A percentile compares a stretch with the other conserved stretches of the same genome.
phyloP scores from a whole-genome alignment of 352 stramenopile species.

The Phytopythium ostracodes region DNA sequence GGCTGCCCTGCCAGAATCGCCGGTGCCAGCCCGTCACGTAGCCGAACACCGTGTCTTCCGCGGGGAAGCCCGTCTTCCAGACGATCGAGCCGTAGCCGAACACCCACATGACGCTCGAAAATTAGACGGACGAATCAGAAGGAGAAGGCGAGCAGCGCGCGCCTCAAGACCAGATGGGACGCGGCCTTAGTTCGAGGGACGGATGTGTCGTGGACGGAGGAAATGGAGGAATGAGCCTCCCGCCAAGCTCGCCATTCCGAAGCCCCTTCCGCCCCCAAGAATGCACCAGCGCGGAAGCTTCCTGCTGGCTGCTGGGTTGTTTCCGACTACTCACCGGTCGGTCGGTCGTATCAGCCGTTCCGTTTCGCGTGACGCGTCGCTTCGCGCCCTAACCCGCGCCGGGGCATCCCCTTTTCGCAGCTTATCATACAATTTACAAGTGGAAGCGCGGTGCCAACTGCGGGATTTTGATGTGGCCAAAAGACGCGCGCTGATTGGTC shows the following conservation, averaged over 20 bases:
- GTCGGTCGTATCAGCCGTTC: too few relatives aligned
- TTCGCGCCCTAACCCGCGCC: neutral
- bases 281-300: too few relatives aligned
- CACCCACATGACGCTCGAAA: slow-evolving; percentile 62
- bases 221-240: slow-evolving; percentile 35
- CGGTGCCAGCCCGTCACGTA: slow-evolving; percentile 85
- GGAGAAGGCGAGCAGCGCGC: too few relatives aligned
- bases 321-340: neutral
- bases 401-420: neutral
- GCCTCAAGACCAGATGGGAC: neutral
- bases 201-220: slow-evolving; percentile 11
- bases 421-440: neutral
- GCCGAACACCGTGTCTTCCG: slow-evolving; percentile 59
- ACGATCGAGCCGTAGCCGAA: slow-evolving; percentile 83
- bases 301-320: neutral
- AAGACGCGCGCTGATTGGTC: neutral
- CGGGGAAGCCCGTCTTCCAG: slow-evolving; percentile 73
- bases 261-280: too few relatives aligned
- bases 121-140: neutral
- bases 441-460: neutral
- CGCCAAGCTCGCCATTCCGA: too few relatives aligned
- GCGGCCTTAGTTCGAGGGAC: neutral
- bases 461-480: neutral
- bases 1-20: slow-evolving; percentile 88
- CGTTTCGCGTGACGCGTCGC: slow-evolving; percentile 1